Conservation (phyloP, 345 rosid species). For the Sapria himalayana region DNA sequence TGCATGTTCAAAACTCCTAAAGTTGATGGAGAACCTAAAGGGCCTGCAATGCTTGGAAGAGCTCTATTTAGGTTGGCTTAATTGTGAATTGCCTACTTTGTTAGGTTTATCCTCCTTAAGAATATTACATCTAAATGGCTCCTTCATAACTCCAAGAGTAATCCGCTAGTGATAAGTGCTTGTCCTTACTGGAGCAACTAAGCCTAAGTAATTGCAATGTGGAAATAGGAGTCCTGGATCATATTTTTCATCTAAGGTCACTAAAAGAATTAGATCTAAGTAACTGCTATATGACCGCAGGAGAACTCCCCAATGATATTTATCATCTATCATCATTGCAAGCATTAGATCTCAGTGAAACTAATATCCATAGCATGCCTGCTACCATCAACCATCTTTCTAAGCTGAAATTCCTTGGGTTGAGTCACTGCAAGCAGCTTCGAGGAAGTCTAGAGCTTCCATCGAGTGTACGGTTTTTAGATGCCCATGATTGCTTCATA, state of each 20-base stretch:
- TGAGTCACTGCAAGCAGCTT: conserved; percentile 10
- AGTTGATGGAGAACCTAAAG: too few species aligned
- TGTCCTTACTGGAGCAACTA: background rate
- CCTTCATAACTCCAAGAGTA: conserved; percentile 1
- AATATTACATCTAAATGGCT: conserved; percentile 1
- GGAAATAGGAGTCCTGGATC: background rate
- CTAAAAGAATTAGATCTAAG: conserved; percentile 5
- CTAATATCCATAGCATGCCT: conserved; percentile 9
- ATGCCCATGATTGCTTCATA: conserved; percentile 3
- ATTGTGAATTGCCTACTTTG: conserved; percentile 5
- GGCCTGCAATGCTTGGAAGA: too few species aligned
- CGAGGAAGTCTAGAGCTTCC: conserved; percentile 6
- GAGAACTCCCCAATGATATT: conserved; percentile 5
- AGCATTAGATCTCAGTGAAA: conserved; percentile 6
- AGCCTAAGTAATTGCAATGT: conserved; percentile 4
- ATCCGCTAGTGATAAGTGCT: conserved; percentile 1
- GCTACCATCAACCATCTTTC: conserved; percentile 6
- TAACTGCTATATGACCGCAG: conserved; percentile 8
- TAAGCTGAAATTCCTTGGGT: background rate
- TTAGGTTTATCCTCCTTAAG: background rate
- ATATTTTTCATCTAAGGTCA: conserved; percentile 1
- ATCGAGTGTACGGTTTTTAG: background rate
- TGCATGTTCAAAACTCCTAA: background rate
- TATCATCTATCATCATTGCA: conserved; percentile 6
- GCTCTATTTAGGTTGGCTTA: too few species aligned